Evolutionary conservation across 2,329 filamentous ascomycete species (phyloP), one percentile per base, ranked within the genome.

Genomic region (Alternaria viburni): DNA sequence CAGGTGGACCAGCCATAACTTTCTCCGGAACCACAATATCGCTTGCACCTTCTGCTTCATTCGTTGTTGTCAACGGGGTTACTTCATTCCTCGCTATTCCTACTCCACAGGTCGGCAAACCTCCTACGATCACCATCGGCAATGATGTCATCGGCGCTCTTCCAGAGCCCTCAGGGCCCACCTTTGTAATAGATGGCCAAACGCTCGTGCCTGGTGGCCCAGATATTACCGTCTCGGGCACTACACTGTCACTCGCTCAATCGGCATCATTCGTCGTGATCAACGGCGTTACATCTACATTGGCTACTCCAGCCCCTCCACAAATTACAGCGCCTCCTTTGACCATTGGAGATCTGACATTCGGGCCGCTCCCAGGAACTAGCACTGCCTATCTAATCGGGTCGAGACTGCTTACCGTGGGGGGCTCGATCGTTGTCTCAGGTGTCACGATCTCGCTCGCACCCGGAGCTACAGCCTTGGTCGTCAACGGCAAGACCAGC

Each of bases 301-400:
- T 82, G 43, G 69, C 72, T 9, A 69, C 79, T 21, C 60, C 70
- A 12, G 64, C 66, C 7, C 57, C 68, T 13, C 57, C 70, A 36
- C 64, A 67, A 3, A 67, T 71, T 15, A 75, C 72, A 1, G 67
- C 72, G 3, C 75, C 77, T 15, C 71, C 72, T 9, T 61, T 80
- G 19, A 77, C 74, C 3, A 69, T 80, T 28, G 77, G 71, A n/a
- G 67, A 72, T 41, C 62, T 54, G 15, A 64, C 72, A 9, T 76
- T 74, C 64, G 71, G 64, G 5, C 68, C 77, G n/a, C 62, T 76
- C 6, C 71, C 73, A 19, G 74, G 76, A 6, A 61, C 71, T 10
- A 78, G 78, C 9, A 76, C 76, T 1, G 75, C 72, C 0, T 82
- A 81, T 61, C 32, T 79, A 1, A 78, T 84, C 44, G 74, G 72